Percentiles rank a stretch among this genome's conserved stretches.
Evolutionary conservation across 257 asterid genomes (phyloP).

Genomic region (Solanum bulbocastanum): DNA sequence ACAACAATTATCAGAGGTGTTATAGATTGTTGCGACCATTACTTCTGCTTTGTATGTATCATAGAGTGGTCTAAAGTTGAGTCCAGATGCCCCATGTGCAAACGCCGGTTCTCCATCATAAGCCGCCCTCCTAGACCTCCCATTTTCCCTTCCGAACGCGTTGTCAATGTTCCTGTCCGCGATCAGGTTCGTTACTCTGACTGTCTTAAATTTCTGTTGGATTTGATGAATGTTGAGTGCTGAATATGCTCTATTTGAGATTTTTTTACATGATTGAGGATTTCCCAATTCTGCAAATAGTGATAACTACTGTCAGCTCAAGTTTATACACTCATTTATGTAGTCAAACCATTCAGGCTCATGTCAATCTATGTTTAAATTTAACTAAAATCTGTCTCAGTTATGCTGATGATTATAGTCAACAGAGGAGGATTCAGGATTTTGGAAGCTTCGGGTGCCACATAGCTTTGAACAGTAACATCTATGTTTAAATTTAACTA

Average conservation of each 20-base stretch:
- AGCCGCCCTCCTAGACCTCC: constrained; percentile 56
- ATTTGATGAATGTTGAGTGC: neutral
- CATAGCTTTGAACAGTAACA: neutral
- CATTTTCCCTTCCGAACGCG: constrained; percentile 39
- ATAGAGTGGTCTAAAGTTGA: constrained; percentile 85
- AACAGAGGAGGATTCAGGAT: neutral
- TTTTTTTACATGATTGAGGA: neutral
- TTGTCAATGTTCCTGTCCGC: constrained; percentile 48
- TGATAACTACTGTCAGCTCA: neutral
- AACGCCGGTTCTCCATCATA: constrained; percentile 61
- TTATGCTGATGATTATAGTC: neutral
- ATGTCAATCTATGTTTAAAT: neutral
- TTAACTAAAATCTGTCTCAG: neutral
- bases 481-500: neutral
- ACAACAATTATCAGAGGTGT: constrained; percentile 38
- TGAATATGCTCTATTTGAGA: neutral
- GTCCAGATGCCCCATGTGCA: constrained; percentile 66
- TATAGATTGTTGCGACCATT: constrained; percentile 64
- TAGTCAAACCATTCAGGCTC: neutral
- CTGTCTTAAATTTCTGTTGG: neutral
- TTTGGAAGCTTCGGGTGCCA: neutral
- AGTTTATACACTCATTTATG: neutral
- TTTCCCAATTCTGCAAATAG: neutral
- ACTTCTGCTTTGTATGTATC: constrained; percentile 62
- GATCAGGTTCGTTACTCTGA: constrained; percentile 40